Conservation (phyloP, 2,329 filamentous ascomycete genomes). For the Hansfordia pulvinata region DNA sequence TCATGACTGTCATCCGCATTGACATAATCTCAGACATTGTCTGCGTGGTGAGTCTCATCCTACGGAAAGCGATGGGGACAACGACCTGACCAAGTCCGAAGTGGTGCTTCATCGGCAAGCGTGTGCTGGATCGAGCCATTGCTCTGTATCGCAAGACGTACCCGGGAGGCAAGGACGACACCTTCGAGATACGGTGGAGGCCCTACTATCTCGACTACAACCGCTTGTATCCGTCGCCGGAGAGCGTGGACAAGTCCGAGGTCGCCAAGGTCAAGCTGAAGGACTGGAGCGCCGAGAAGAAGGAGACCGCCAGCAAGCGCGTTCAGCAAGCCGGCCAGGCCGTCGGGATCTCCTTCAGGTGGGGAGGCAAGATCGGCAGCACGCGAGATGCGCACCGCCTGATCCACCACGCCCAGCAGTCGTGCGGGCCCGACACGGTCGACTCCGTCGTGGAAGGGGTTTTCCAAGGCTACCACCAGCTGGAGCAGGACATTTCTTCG, state of each 20-base stretch:
- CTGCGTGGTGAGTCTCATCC: conserved; percentile 12
- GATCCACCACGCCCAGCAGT: conserved; percentile 9
- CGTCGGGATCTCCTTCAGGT: conserved; percentile 19
- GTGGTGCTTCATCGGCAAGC: conserved; percentile 26
- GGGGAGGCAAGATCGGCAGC: conserved; percentile 17
- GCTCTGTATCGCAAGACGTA: conserved; percentile 23
- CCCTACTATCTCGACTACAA: conserved; percentile 22
- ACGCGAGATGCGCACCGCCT: conserved; percentile 20
- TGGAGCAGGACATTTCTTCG: conserved; percentile 16
- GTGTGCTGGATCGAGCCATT: conserved; percentile 21
- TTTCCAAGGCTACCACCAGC: conserved; percentile 15
- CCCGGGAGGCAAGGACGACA: conserved; percentile 19
- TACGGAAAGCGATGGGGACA: background rate
- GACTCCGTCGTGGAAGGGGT: conserved; percentile 12
- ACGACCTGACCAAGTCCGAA: conserved; percentile 2
- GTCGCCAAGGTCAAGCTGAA: conserved; percentile 10
- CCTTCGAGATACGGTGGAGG: conserved; percentile 19
- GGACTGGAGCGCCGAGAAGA: conserved; percentile 12
- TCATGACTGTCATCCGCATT: conserved; percentile 10
- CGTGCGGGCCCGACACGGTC: conserved; percentile 5
- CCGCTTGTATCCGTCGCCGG: conserved; percentile 5
- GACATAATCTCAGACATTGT: conserved; percentile 17
- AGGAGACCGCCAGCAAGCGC: conserved; percentile 12
- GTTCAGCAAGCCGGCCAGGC: conserved; percentile 15
- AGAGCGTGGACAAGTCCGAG: conserved; percentile 10